These are phyloP conservation scores for Annulohypoxylon truncatum DNA, from an alignment of 2,329 filamentous ascomycete species.

Conservation along the genomic window DNA sequence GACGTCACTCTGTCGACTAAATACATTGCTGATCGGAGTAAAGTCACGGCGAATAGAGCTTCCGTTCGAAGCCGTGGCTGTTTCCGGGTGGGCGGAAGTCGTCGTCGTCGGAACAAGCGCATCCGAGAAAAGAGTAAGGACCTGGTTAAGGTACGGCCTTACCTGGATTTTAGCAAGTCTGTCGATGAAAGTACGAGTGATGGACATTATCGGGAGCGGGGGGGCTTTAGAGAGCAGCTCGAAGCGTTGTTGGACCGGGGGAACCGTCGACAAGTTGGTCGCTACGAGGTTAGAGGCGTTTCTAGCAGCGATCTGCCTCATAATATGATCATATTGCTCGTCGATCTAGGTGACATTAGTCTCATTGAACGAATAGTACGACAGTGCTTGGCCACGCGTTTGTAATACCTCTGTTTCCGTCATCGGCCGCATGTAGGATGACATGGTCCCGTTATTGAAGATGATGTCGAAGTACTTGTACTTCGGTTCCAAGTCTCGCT, in stretches of 20 bases:
- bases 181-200: conserved; percentile 7
- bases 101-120: background rate
- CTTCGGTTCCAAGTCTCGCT: background rate
- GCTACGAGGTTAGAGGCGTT: background rate
- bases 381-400: no score
- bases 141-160: conserved; percentile 1
- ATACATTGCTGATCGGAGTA: background rate
- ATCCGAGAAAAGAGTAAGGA: background rate
- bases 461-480: background rate
- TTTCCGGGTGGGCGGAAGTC: background rate
- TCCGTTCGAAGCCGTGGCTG: background rate
- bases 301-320: background rate
- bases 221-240: conserved; percentile 1
- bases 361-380: no score
- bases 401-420: background rate
- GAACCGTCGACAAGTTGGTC: background rate
- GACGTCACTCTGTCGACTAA: conserved; percentile 2
- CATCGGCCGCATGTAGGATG: background rate
- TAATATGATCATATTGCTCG: background rate
- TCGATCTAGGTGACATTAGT: no score
- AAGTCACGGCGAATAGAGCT: background rate
- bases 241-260: conserved; percentile 2
- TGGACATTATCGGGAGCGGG: conserved; percentile 9
- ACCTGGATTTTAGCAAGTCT: background rate
- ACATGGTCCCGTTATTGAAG: background rate